phyloP scores from a whole-genome alignment of 148 eudicot genomes.

The Fagopyrum homotropicum region DNA sequence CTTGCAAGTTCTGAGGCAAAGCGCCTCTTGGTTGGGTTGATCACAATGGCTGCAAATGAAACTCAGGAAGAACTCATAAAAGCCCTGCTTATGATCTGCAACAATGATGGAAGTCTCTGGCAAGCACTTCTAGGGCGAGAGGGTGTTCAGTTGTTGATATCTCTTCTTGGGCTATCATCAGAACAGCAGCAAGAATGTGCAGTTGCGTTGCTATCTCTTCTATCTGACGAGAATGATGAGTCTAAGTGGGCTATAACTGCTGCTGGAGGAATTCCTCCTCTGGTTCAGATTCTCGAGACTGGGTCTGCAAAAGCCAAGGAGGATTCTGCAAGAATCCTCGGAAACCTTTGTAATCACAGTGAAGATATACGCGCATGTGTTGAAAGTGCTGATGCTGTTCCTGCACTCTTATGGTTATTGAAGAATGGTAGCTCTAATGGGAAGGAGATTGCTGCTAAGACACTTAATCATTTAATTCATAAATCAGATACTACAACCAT shows the following conservation, averaged over 20 bases:
- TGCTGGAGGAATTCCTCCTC: constrained; percentile 99
- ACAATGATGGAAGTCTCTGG: constrained; percentile 81
- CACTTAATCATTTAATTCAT: constrained; percentile 89
- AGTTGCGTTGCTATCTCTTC: constrained; percentile 86
- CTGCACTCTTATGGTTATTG: constrained; percentile 91
- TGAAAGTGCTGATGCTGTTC: constrained; percentile 99
- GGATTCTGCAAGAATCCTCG: constrained; percentile 92
- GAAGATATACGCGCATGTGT: constrained; percentile 99
- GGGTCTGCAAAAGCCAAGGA: constrained; percentile 97
- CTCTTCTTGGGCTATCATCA: constrained; percentile 97
- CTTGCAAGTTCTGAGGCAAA: constrained; percentile 91
- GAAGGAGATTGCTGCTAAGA: constrained; percentile 92
- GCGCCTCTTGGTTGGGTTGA: constrained; percentile 86
- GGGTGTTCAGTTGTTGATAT: constrained; percentile 91
- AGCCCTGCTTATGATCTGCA: constrained; percentile 76
- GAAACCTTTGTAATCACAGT: constrained; percentile 97
- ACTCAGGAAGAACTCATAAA: constrained; percentile 85
- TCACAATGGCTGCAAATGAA: constrained; percentile 91
- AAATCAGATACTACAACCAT: constrained; percentile 94
- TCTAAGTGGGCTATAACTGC: constrained; percentile 99
- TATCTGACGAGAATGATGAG: constrained; percentile 91
- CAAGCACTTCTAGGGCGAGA: constrained; percentile 95
- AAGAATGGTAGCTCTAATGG: constrained; percentile 96
- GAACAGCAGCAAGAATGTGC: constrained; percentile 99
- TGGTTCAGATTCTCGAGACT: constrained; percentile 97